Conservation (phyloP, 805 yeast genomes). For the Yarrowia sp. region DNA sequence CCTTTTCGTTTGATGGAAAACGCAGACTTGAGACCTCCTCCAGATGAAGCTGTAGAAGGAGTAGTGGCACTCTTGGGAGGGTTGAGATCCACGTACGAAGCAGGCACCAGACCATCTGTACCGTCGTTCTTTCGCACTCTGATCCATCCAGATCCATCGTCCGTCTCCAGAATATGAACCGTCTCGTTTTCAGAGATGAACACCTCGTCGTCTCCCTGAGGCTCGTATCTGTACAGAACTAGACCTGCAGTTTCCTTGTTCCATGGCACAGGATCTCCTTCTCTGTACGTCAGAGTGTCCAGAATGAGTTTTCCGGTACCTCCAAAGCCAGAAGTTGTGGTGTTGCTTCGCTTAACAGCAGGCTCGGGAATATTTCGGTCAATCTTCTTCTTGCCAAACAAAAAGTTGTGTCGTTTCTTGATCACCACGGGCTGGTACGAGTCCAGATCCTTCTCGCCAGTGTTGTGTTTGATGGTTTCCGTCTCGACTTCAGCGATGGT, state of each 20-base stretch:
- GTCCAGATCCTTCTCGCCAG: conserved; percentile 57
- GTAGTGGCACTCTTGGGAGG: conserved; percentile 32
- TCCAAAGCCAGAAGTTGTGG: background rate
- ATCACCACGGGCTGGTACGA: conserved; percentile 37
- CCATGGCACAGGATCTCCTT: conserved; percentile 9
- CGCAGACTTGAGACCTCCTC: conserved; percentile 34
- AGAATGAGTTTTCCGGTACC: conserved; percentile 27
- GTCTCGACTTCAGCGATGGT: conserved; percentile 81
- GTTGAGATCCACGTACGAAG: conserved; percentile 62
- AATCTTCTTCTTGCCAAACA: conserved; percentile 44
- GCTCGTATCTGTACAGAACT: conserved; percentile 56
- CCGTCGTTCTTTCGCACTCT: conserved; percentile 52
- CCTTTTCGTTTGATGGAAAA: conserved; percentile 49
- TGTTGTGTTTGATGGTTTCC: conserved; percentile 83
- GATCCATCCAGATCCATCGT: conserved; percentile 96
- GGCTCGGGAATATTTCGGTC: conserved; percentile 18
- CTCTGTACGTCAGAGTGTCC: background rate
- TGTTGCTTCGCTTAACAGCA: background rate
- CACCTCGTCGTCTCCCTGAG: conserved; percentile 75
- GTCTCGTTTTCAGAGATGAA: conserved; percentile 59
- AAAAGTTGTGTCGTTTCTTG: conserved; percentile 55
- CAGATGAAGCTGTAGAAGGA: background rate
- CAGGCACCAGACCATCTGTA: conserved; percentile 76
- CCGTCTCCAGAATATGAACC: conserved; percentile 58
- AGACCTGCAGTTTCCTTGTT: background rate